Evolutionary conservation across 2,329 filamentous ascomycete species (phyloP).

Genomic region (Microascus cirrosus): DNA sequence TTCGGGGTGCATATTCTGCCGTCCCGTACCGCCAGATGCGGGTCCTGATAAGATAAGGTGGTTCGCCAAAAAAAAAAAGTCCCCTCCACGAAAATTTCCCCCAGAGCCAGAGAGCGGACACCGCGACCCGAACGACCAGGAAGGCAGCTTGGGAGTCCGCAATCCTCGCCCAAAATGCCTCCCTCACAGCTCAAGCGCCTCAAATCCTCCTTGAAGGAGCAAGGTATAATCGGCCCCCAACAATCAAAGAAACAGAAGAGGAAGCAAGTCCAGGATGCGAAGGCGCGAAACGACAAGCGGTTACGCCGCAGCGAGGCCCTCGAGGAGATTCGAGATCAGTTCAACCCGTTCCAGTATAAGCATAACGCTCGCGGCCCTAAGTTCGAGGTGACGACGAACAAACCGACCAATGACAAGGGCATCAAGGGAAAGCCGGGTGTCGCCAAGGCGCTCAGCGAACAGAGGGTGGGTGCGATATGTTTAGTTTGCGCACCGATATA

Average conservation of each 20-base stretch:
- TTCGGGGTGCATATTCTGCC: background rate
- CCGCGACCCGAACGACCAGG: background rate
- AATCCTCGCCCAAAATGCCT: conserved; percentile 52
- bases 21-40: background rate
- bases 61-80: conserved; percentile 1
- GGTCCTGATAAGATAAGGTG: conserved; percentile 15
- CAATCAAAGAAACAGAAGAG: conserved; percentile 93
- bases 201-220: conserved; percentile 79
- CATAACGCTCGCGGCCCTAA: conserved; percentile 67
- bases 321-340: conserved; percentile 80
- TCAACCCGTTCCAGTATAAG: conserved; percentile 97
- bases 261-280: conserved; percentile 55
- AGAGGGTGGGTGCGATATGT: conserved; percentile 47
- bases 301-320: conserved; percentile 68
- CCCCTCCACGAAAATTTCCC: conserved; percentile 13
- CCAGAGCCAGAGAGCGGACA: background rate
- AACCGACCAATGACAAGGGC: conserved; percentile 40
- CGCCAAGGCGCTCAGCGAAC: conserved; percentile 76
- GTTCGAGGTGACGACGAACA: conserved; percentile 69
- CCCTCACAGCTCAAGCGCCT: conserved; percentile 94
- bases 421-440: conserved; percentile 69
- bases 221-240: conserved; percentile 82
- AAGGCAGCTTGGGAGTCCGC: background rate
- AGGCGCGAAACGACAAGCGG: conserved; percentile 58
- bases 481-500: conserved; percentile 6